Evolutionary conservation across 371 early-diverging fungal species (phyloP).

Genomic region (Basidiobolus meristosporus): DNA sequence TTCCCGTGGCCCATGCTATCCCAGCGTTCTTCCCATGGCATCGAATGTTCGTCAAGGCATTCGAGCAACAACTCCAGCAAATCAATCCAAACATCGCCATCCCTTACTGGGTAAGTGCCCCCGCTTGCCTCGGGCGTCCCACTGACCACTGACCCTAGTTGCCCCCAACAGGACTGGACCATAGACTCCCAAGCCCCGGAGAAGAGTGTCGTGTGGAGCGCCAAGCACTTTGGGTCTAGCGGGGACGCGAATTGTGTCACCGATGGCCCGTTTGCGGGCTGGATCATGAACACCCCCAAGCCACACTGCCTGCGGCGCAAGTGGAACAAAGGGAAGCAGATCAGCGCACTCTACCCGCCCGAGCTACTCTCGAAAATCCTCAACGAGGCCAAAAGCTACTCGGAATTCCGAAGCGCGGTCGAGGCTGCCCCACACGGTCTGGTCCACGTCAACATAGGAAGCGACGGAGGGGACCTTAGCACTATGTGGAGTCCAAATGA

Average conservation of each 20-base stretch:
- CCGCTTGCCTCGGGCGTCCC: too few relatives aligned
- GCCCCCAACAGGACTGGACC: too few relatives aligned
- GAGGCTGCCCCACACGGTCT: neutral
- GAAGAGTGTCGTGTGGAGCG: neutral
- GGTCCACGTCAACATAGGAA: neutral
- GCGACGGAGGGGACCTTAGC: neutral
- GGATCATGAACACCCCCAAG: neutral
- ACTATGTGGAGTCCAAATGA: slow-evolving; percentile 2
- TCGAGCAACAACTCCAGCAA: slow-evolving; percentile 1
- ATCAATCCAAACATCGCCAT: slow-evolving; percentile 1
- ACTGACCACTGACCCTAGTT: too few relatives aligned
- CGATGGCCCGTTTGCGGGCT: neutral
- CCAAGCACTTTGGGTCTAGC: slow-evolving; percentile 1
- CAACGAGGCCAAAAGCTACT: neutral
- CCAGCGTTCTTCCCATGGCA: slow-evolving; percentile 5
- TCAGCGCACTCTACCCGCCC: neutral
- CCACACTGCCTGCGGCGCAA: neutral
- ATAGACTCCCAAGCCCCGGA: slow-evolving; percentile 5
- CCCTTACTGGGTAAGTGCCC: slow-evolving; percentile 7
- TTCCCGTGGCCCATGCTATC: slow-evolving; percentile 1
- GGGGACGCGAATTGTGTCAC: neutral
- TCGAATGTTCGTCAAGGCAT: slow-evolving; percentile 1
- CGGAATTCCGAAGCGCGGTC: neutral
- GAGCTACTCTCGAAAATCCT: neutral
- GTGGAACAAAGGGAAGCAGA: neutral